Evolutionary conservation across 2,329 filamentous ascomycete species (phyloP), one percentile per base, ranked within the genome.

Genomic region (Didymellaceae sp.): DNA sequence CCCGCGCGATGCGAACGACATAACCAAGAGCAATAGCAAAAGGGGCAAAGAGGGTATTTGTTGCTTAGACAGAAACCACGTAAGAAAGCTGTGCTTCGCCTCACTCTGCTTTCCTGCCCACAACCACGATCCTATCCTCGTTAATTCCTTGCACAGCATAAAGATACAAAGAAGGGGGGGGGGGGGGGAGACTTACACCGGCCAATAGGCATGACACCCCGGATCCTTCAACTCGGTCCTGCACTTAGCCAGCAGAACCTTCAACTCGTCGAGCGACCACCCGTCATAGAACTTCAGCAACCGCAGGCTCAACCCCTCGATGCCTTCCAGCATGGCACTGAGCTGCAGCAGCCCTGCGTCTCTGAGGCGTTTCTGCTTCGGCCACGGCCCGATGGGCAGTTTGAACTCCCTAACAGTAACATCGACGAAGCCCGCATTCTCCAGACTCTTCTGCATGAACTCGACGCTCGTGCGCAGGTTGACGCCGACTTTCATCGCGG

Each of bases 191-290:
- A 66, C 66, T 66, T 44, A 69, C 65, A 67, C 28, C 17, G 66
- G 63, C 64, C 60, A 67, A 55, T 65, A 68, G 37, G 63, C 49
- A 48, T 68, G 65, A 38, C 61, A 63, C 17, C 61, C 58, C 43
- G 59, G 49, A 32, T 56, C 63, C 39, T 64, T 63, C 39, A 72
- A 25, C 37, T 74, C 70, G 10, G 54, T 54, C 18, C 64, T 43
- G 2, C 65, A 62, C 34, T 65, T 62, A 0, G 62, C 61, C 25
- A 70, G 58, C 38, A 79, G 68, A 3, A 78, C 65, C 44, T 68
- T 49, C 35, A 68, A 25, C 52, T 68, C 67, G 1, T 67, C 63
- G 2, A 58, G 32, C 3, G 48, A 59, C 66, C 63, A 67, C 9
- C 61, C 61, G 6, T 59, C 57, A 48, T 61, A 65, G 32, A 60